A percentile compares a stretch with the other conserved stretches of the same genome.
Conservation (phyloP, 208 protist species). For the Acanthamoeba royreba region DNA sequence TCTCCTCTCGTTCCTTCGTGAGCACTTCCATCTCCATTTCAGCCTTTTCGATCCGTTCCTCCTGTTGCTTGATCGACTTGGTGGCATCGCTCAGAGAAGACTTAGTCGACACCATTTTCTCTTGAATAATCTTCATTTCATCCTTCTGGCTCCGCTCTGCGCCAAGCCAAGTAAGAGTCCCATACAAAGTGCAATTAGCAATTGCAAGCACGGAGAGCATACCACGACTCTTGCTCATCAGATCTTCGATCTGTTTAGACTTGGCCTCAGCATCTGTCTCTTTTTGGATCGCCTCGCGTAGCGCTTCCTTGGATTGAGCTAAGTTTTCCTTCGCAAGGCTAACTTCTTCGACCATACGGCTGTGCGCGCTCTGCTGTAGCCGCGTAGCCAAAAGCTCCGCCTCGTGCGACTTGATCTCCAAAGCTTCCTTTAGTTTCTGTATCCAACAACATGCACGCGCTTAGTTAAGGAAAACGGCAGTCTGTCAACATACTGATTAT, state of each 20-base stretch:
- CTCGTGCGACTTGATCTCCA: constrained; percentile 45
- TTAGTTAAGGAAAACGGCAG: background rate
- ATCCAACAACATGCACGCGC: background rate
- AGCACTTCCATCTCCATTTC: constrained; percentile 58
- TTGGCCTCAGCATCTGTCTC: background rate
- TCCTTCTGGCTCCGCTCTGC: background rate
- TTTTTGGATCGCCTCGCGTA: background rate
- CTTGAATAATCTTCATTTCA: constrained; percentile 32
- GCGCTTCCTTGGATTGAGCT: background rate
- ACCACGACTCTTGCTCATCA: background rate
- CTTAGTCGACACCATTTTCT: constrained; percentile 36
- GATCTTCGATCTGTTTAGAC: background rate
- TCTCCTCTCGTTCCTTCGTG: background rate
- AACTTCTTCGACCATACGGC: background rate
- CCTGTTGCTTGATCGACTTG: constrained; percentile 44
- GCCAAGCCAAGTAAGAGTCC: background rate
- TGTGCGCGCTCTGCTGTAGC: background rate
- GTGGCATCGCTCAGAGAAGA: constrained; percentile 27
- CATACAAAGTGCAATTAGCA: background rate
- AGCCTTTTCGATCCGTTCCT: constrained; percentile 51
- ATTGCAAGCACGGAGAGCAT: background rate
- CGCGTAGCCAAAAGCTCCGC: background rate
- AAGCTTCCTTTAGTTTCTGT: background rate
- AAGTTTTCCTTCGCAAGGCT: background rate
- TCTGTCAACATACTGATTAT: background rate